phyloP scores from a whole-genome alignment of 306 rosid genomes.

The Chamaecrista fasciculata region DNA sequence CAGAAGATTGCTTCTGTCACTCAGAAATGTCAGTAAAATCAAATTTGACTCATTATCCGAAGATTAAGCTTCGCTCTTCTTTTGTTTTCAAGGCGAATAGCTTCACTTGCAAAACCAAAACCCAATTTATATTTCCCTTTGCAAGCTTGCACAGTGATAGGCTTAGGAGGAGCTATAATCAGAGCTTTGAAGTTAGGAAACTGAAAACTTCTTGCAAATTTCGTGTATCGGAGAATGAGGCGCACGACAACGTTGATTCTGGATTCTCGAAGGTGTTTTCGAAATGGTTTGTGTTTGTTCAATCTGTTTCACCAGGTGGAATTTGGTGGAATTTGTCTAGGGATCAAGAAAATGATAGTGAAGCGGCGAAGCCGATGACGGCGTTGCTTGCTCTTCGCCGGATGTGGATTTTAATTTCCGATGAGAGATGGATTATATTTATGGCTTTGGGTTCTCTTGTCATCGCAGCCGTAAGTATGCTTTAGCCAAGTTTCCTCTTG shows the following conservation, averaged over 20 bases:
- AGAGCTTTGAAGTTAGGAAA: slow-evolving; percentile 3
- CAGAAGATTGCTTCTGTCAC: neutral
- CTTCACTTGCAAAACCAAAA: slow-evolving; percentile 17
- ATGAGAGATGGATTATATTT: slow-evolving; percentile 40
- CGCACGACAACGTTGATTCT: neutral
- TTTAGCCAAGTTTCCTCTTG: neutral
- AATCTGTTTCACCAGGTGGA: slow-evolving; percentile 31
- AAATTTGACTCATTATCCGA: neutral
- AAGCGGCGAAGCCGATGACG: slow-evolving; percentile 35
- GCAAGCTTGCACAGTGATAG: neutral
- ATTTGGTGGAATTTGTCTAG: slow-evolving; percentile 58
- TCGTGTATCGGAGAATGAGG: neutral
- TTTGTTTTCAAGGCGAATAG: neutral
- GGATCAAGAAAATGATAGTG: slow-evolving; percentile 20
- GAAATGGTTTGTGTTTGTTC: slow-evolving; percentile 16
- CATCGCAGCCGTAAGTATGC: slow-evolving; percentile 53
- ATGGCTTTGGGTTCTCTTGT: slow-evolving; percentile 45
- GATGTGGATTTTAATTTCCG: slow-evolving; percentile 58
- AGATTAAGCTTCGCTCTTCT: neutral
- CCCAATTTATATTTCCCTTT: slow-evolving; percentile 12
- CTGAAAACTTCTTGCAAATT: neutral
- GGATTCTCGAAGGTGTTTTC: neutral
- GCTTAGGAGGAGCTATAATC: slow-evolving; percentile 1
- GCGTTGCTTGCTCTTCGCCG: slow-evolving; percentile 46
- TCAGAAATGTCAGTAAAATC: neutral